phyloP scores from a whole-genome alignment of 2,329 filamentous ascomycete species.

The Paraconiothyrium sp. region DNA sequence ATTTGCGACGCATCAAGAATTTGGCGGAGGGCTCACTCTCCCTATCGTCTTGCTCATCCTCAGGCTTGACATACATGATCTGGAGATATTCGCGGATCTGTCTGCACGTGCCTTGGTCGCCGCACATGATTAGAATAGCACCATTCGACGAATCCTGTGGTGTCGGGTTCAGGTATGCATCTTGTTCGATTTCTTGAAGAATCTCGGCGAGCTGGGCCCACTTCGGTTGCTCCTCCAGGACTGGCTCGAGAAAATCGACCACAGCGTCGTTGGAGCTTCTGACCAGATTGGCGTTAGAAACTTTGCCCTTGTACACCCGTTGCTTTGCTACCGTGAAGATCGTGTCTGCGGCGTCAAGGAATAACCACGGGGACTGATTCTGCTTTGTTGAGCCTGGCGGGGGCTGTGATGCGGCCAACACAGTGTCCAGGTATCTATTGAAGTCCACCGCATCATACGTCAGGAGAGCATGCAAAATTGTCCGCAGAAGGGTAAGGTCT shows the following conservation, averaged over 20 bases:
- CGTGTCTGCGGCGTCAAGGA: slow-evolving; percentile 91
- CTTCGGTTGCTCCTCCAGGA: slow-evolving; percentile 94
- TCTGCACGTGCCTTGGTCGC: slow-evolving; percentile 82
- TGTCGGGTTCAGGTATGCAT: slow-evolving; percentile 83
- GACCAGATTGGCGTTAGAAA: slow-evolving; percentile 65
- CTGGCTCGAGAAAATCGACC: slow-evolving; percentile 74
- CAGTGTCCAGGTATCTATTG: slow-evolving; percentile 91
- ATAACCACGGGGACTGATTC: slow-evolving; percentile 94
- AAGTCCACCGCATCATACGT: slow-evolving; percentile 91
- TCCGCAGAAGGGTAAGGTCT: slow-evolving; percentile 83
- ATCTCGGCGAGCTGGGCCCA: slow-evolving; percentile 91
- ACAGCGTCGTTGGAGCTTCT: slow-evolving; percentile 58
- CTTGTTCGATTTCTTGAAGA: slow-evolving; percentile 90
- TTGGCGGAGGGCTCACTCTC: slow-evolving; percentile 73
- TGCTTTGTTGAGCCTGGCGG: slow-evolving; percentile 87
- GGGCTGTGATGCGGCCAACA: slow-evolving; percentile 88
- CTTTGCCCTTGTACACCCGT: slow-evolving; percentile 82
- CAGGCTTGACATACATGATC: slow-evolving; percentile 80
- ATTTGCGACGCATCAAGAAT: slow-evolving; percentile 88
- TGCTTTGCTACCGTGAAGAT: slow-evolving; percentile 91
- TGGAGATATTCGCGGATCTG: slow-evolving; percentile 92
- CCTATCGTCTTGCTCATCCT: slow-evolving; percentile 55
- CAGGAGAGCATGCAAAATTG: slow-evolving; percentile 81
- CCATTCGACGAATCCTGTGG: slow-evolving; percentile 85
- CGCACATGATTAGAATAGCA: slow-evolving; percentile 96